Evolutionary conservation across 768 basidiomycete species (phyloP).

Genomic region (Boletus subparvulus): DNA sequence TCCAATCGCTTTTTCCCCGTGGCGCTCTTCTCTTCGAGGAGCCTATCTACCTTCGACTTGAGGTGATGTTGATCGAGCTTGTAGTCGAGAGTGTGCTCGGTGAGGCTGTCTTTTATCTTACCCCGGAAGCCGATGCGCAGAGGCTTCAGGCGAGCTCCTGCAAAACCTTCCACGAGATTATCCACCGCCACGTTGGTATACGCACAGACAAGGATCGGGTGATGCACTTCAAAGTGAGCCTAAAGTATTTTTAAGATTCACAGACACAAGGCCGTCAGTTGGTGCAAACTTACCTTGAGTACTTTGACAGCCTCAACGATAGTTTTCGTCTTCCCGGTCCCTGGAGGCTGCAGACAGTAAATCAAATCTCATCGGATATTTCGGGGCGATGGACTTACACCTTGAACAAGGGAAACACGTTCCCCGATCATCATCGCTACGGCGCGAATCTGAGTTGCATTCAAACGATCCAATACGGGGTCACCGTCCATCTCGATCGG

Average conservation of each 20-base stretch:
- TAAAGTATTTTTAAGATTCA: slow-evolving; percentile 28
- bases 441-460: slow-evolving; percentile 75
- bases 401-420: slow-evolving; percentile 79
- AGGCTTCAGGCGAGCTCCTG: slow-evolving; percentile 60
- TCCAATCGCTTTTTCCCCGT: slow-evolving; percentile 25
- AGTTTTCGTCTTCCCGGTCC: slow-evolving; percentile 91
- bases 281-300: slow-evolving; percentile 54
- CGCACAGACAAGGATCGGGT: slow-evolving; percentile 87
- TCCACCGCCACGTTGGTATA: slow-evolving; percentile 95
- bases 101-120: slow-evolving; percentile 56
- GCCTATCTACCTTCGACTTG: slow-evolving; percentile 41
- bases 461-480: slow-evolving; percentile 63
- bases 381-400: slow-evolving; percentile 48
- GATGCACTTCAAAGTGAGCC: slow-evolving; percentile 76
- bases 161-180: slow-evolving; percentile 79
- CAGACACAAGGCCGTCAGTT: not conserved
- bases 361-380: not conserved
- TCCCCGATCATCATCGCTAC: slow-evolving; percentile 86
- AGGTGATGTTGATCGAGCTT: slow-evolving; percentile 63
- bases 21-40: slow-evolving; percentile 40
- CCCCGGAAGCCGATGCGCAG: slow-evolving; percentile 72
- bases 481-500: slow-evolving; percentile 78
- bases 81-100: slow-evolving; percentile 59
- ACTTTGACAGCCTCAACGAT: slow-evolving; percentile 83
- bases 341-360: slow-evolving; percentile 62